Conservation (phyloP, 352 stramenopile genomes). For the Globisporangium paddicum region DNA sequence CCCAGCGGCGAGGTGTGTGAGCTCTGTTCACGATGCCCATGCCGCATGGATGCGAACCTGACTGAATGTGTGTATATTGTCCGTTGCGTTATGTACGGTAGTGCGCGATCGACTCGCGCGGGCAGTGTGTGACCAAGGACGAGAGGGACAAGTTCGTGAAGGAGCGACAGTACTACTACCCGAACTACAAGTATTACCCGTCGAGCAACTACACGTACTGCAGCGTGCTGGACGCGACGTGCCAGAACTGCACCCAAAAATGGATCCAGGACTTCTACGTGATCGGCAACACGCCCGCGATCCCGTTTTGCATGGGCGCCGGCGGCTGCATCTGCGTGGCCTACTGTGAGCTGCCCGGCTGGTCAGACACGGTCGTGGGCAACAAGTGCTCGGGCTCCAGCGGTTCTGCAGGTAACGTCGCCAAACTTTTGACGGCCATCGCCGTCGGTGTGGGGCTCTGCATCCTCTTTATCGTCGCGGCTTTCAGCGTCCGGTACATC, state of each 20-base stretch:
- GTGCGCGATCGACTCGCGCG: constrained; percentile 31
- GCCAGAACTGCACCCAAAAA: constrained; percentile 19
- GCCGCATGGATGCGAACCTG: no score
- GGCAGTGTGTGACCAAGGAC: constrained; percentile 31
- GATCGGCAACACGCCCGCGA: constrained; percentile 17
- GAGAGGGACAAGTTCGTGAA: constrained; percentile 26
- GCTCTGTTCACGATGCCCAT: no score
- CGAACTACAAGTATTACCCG: constrained; percentile 37
- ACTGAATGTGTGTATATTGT: background rate
- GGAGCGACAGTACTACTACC: constrained; percentile 40
- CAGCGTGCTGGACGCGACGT: constrained; percentile 28
- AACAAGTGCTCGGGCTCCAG: constrained; percentile 18
- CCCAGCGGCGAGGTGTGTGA: background rate
- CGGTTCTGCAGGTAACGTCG: background rate
- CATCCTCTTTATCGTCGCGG: constrained; percentile 7
- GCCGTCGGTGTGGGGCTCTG: constrained; percentile 7
- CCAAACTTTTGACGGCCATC: background rate
- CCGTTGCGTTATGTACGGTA: no score
- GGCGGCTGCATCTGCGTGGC: constrained; percentile 41
- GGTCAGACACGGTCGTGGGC: constrained; percentile 20
- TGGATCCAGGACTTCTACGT: constrained; percentile 27
- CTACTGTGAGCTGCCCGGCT: constrained; percentile 25
- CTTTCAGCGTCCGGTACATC: constrained; percentile 9
- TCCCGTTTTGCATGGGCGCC: constrained; percentile 27
- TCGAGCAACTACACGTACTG: constrained; percentile 40